These are phyloP conservation scores for Amanita fuliginea DNA, from an alignment of 768 basidiomycete genomes.

Conservation along the genomic window DNA sequence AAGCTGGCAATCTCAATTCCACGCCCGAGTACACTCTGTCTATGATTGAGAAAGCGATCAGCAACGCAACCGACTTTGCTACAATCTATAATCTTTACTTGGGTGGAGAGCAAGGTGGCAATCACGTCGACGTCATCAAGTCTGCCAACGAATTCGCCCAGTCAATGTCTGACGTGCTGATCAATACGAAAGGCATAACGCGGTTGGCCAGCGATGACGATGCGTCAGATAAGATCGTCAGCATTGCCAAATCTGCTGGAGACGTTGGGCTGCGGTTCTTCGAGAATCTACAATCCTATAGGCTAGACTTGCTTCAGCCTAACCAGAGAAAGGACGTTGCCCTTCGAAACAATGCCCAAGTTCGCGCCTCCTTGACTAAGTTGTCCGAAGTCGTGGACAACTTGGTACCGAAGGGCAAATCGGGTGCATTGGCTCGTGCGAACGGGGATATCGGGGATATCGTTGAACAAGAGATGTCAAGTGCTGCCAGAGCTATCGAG, in stretches of 20 bases:
- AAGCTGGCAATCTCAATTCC: slow-evolving; percentile 91
- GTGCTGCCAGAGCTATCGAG: slow-evolving; percentile 90
- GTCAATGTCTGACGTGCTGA: slow-evolving; percentile 80
- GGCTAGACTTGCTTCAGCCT: slow-evolving; percentile 71
- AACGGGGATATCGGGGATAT: slow-evolving; percentile 94
- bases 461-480: slow-evolving; percentile 93
- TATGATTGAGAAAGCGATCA: slow-evolving; percentile 95
- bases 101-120: slow-evolving; percentile 77
- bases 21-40: slow-evolving; percentile 97
- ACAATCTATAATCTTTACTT: slow-evolving; percentile 89
- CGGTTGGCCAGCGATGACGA: slow-evolving; percentile 88
- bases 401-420: slow-evolving; percentile 77
- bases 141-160: slow-evolving; percentile 95
- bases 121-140: slow-evolving; percentile 97
- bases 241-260: slow-evolving; percentile 75
- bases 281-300: slow-evolving; percentile 93
- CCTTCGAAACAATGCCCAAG: slow-evolving; percentile 81
- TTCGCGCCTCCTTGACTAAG: slow-evolving; percentile 70
- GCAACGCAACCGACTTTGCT: slow-evolving; percentile 94
- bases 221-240: slow-evolving; percentile 81
- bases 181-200: slow-evolving; percentile 93
- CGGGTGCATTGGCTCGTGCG: slow-evolving; percentile 55
- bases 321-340: slow-evolving; percentile 76
- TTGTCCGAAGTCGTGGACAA: slow-evolving; percentile 82
- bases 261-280: slow-evolving; percentile 88